A percentile compares a stretch with the other conserved stretches of the same genome.
These are phyloP conservation scores for Cyamopsis tetragonoloba DNA, from an alignment of 306 rosid genomes.

Conservation along the genomic window DNA sequence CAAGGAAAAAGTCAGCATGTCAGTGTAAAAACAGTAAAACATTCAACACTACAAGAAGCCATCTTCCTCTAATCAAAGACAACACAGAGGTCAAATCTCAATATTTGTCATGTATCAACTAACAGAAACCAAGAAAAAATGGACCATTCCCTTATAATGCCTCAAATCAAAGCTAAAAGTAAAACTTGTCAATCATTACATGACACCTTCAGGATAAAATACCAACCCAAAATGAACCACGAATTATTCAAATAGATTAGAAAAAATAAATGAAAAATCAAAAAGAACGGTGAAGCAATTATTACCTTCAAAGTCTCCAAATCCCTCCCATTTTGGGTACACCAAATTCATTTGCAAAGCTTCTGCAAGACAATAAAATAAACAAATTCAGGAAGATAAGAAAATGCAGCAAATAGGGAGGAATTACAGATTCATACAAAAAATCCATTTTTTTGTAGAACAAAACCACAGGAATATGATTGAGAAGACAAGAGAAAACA, in stretches of 20 bases:
- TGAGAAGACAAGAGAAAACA: conserved; percentile 25
- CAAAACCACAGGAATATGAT: conserved; percentile 1
- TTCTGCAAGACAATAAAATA: conserved; percentile 51
- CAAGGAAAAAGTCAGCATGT: not conserved
- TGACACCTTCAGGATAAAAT: not conserved
- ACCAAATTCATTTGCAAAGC: conserved; percentile 76
- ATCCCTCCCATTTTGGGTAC: conserved; percentile 42
- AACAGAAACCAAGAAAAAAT: conserved; percentile 5
- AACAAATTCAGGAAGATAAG: conserved; percentile 18
- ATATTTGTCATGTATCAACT: conserved; percentile 7
- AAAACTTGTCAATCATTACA: not conserved
- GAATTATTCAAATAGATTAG: not conserved
- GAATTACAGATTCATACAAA: too few relatives aligned
- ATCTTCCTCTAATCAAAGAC: not conserved
- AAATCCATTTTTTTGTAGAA: too few relatives aligned
- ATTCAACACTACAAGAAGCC: conserved; percentile 1
- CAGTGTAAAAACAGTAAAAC: not conserved
- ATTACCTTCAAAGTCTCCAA: conserved; percentile 62
- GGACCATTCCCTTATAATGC: conserved; percentile 9
- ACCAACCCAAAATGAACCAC: not conserved
- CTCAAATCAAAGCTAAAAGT: not conserved
- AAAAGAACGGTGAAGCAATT: conserved; percentile 5
- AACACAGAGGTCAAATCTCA: too few relatives aligned
- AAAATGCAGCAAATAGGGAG: conserved; percentile 3
- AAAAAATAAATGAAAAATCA: not conserved